Percentiles rank a stretch among this genome's conserved stretches.
Conservation (phyloP, 179 eudicot species). For the Silene vulgaris region DNA sequence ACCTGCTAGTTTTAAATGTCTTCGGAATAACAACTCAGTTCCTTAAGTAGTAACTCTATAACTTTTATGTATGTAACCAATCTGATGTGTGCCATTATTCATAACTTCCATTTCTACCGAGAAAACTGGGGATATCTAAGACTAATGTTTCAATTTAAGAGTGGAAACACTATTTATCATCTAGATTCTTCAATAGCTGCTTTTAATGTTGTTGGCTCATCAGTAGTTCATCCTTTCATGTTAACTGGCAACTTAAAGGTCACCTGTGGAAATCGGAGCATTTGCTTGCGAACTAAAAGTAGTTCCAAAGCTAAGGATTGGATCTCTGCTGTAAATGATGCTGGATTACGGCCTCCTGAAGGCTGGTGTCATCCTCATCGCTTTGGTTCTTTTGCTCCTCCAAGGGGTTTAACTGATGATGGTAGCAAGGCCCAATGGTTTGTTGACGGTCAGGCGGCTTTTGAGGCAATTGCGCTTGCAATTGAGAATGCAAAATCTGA, state of each 20-base stretch:
- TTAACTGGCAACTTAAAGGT: constrained; percentile 38
- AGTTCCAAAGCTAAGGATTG: constrained; percentile 72
- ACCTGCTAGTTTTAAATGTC: constrained; percentile 8
- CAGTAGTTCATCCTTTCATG: constrained; percentile 10
- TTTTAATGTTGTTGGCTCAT: constrained; percentile 6
- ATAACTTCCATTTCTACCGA: not conserved
- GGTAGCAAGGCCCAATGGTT: constrained; percentile 98
- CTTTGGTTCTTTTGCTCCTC: constrained; percentile 93
- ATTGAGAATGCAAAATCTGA: constrained; percentile 90
- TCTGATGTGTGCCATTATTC: not conserved
- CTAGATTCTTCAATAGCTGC: not conserved
- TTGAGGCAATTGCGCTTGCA: constrained; percentile 87
- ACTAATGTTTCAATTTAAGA: not conserved
- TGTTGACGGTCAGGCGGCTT: constrained; percentile 85
- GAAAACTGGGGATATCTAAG: not conserved
- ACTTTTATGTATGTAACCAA: not conserved
- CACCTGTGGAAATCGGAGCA: constrained; percentile 74
- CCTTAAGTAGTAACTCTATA: not conserved
- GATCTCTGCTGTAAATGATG: constrained; percentile 90
- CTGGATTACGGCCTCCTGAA: constrained; percentile 83
- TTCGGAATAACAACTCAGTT: not conserved
- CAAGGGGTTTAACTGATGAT: constrained; percentile 81
- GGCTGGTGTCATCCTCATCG: constrained; percentile 99
- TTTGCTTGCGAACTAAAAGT: constrained; percentile 64
- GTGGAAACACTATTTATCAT: not conserved